These are phyloP conservation scores for Cadophora sp. DNA, from an alignment of 2,329 filamentous ascomycete genomes.

Conservation along the genomic window DNA sequence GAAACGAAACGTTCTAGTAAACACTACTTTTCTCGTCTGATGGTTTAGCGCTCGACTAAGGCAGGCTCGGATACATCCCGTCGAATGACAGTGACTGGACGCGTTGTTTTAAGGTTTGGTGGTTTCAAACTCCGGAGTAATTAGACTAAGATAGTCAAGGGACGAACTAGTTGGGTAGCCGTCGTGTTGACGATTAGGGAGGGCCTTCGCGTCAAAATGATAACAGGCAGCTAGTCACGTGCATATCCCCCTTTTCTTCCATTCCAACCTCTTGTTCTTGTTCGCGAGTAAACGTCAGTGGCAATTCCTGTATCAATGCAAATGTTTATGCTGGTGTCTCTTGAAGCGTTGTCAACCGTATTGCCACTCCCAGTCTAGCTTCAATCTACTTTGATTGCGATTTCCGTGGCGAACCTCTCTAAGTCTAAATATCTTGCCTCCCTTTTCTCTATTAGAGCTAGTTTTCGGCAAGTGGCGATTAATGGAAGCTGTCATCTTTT, in stretches of 20 bases:
- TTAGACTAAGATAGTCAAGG: background rate
- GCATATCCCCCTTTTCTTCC: background rate
- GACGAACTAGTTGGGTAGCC: slow-evolving; percentile 1
- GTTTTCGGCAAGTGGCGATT: too few relatives aligned
- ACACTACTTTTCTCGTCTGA: background rate
- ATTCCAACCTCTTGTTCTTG: too few relatives aligned
- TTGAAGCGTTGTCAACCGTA: too few relatives aligned
- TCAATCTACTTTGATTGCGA: background rate
- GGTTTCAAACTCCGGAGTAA: slow-evolving; percentile 7
- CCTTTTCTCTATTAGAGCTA: background rate
- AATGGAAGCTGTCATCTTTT: too few relatives aligned
- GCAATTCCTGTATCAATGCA: too few relatives aligned
- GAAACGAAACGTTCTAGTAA: slow-evolving; percentile 11
- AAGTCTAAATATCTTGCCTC: background rate
- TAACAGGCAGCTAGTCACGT: too few relatives aligned
- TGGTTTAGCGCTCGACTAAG: background rate
- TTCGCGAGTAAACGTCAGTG: too few relatives aligned
- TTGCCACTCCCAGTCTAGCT: background rate
- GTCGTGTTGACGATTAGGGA: background rate
- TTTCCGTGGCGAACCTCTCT: background rate
- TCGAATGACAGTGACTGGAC: background rate
- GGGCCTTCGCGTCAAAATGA: background rate
- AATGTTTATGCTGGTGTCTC: too few relatives aligned
- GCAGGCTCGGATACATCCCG: background rate
- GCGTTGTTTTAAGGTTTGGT: background rate